These are phyloP conservation scores for Ascochyta lentis DNA, from an alignment of 2,329 filamentous ascomycete species.

Conservation along the genomic window DNA sequence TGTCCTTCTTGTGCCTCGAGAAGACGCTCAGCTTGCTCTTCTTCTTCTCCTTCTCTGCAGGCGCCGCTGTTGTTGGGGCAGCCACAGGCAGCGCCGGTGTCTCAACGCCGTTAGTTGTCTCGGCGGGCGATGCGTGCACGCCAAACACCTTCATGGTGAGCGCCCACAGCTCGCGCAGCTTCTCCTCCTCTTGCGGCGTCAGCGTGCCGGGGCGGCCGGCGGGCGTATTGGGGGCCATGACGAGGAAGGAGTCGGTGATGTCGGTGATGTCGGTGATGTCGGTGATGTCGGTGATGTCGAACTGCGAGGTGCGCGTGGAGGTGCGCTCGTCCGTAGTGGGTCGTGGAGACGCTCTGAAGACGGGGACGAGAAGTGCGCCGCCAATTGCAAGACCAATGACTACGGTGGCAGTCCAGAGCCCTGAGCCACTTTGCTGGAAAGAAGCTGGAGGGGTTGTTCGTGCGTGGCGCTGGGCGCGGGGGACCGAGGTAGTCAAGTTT, in stretches of 20 bases:
- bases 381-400: slow-evolving; percentile 43
- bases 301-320: not conserved
- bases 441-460: not conserved
- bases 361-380: slow-evolving; percentile 39
- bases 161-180: slow-evolving; percentile 86
- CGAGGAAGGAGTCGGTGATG: slow-evolving; percentile 41
- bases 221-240: slow-evolving; percentile 54
- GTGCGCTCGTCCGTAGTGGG: slow-evolving; percentile 13
- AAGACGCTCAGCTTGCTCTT: slow-evolving; percentile 78
- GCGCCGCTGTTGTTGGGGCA: slow-evolving; percentile 7
- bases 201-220: slow-evolving; percentile 84
- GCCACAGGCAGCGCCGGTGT: slow-evolving; percentile 14
- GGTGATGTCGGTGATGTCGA: slow-evolving; percentile 31
- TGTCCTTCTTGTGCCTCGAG: slow-evolving; percentile 62
- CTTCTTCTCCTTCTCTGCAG: slow-evolving; percentile 65
- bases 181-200: slow-evolving; percentile 86
- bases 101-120: slow-evolving; percentile 41
- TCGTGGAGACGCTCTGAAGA: slow-evolving; percentile 19
- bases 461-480: slow-evolving; percentile 19
- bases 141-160: slow-evolving; percentile 78
- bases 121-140: slow-evolving; percentile 33
- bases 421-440: slow-evolving; percentile 32
- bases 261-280: slow-evolving; percentile 31
- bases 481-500: slow-evolving; percentile 8
- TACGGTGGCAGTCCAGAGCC: slow-evolving; percentile 35